A percentile compares a stretch with the other conserved stretches of the same genome.
phyloP scores from a whole-genome alignment of 148 eudicot species.

The Suaeda aralocaspica region DNA sequence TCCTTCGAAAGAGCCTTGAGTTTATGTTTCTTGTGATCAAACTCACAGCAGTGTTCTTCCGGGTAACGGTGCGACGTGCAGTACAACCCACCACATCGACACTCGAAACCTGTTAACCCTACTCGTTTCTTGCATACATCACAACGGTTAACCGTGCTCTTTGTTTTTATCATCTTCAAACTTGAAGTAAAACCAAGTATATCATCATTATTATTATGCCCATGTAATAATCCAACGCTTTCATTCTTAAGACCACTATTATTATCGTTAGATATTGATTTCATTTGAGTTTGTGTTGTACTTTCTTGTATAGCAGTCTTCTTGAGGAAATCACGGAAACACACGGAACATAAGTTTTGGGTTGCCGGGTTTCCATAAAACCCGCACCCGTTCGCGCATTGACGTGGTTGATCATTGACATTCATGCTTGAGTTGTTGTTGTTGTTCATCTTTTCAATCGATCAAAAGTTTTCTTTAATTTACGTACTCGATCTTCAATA shows the following conservation, averaged over 20 bases:
- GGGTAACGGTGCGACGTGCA: constrained; percentile 17
- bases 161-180: not conserved
- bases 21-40: not conserved
- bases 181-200: not conserved
- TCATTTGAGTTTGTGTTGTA: too few relatives aligned
- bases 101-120: constrained; percentile 48
- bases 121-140: constrained; percentile 41
- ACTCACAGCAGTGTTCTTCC: not conserved
- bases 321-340: constrained; percentile 35
- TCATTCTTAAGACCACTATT: not conserved
- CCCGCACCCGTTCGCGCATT: constrained; percentile 46
- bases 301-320: constrained; percentile 18
- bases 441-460: too few relatives aligned
- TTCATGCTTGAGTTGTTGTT: not conserved
- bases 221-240: not conserved
- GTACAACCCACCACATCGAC: constrained; percentile 44
- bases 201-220: not conserved
- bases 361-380: constrained; percentile 44
- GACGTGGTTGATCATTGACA: constrained; percentile 3
- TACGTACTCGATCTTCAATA: too few relatives aligned
- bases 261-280: not conserved
- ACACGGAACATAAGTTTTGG: constrained; percentile 38
- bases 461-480: too few relatives aligned
- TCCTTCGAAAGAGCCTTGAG: not conserved
- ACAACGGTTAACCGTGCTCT: constrained; percentile 31